Percentiles rank a stretch among this genome's conserved stretches.
These are phyloP conservation scores for Panicum hallii DNA, from an alignment of 202 grass and related monocot species.

Conservation along the genomic window DNA sequence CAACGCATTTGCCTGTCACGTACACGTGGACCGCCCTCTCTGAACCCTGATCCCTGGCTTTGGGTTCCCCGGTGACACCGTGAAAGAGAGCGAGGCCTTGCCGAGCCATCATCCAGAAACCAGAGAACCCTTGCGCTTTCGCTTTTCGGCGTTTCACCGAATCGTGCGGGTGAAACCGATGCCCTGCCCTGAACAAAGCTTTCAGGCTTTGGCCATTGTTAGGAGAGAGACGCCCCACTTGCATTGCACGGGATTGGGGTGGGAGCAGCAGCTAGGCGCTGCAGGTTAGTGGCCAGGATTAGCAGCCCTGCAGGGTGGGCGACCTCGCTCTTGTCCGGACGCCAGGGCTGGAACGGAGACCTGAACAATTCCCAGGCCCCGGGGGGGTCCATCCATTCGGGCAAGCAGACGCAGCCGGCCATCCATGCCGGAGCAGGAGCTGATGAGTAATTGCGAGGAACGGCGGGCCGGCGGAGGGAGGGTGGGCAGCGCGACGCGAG, in stretches of 20 bases:
- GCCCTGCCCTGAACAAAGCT: constrained; percentile 21
- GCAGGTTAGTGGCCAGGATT: neutral
- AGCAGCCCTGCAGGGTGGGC: constrained; percentile 27
- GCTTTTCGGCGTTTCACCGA: constrained; percentile 33
- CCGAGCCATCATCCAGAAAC: neutral
- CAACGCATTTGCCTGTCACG: neutral
- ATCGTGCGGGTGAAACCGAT: constrained; percentile 28
- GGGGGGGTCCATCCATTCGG: constrained; percentile 3
- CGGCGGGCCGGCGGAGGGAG: neutral
- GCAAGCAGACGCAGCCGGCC: neutral
- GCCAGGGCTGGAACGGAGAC: constrained; percentile 13
- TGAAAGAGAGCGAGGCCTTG: constrained; percentile 14
- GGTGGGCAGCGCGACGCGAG: neutral
- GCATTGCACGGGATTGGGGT: neutral
- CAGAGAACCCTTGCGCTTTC: neutral
- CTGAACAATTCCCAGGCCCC: constrained; percentile 19
- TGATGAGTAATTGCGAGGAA: constrained; percentile 38
- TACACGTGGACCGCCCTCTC: neutral
- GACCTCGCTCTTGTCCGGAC: constrained; percentile 28
- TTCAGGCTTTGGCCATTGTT: neutral
- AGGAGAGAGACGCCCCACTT: neutral
- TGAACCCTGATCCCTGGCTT: neutral
- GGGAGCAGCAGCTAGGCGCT: neutral
- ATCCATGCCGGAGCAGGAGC: neutral
- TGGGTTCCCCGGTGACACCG: neutral